Percentiles rank a stretch among this genome's conserved stretches.
Conservation (phyloP, 139 green algal genomes). For the Tetradesmus lagerheimii region DNA sequence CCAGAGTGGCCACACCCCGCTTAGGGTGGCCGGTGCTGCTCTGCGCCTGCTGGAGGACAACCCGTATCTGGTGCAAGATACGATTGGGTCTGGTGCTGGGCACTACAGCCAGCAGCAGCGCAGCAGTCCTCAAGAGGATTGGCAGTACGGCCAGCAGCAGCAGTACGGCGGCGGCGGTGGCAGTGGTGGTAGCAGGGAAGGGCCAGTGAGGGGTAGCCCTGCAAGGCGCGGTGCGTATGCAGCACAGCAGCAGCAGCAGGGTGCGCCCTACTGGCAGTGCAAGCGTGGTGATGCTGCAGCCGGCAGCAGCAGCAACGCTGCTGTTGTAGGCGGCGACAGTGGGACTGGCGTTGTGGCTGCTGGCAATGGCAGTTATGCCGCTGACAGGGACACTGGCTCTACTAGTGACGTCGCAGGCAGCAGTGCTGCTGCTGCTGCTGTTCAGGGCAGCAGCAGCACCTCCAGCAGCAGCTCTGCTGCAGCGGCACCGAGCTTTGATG, state of each 20-base stretch:
- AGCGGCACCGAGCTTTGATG: background rate
- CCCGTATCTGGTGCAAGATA: constrained; percentile 38
- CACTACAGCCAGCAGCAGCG: background rate
- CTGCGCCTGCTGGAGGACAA: constrained; percentile 46
- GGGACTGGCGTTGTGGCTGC: background rate
- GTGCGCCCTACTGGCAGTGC: background rate
- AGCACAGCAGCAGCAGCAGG: background rate
- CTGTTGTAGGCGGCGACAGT: background rate
- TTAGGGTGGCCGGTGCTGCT: background rate
- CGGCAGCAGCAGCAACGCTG: constrained; percentile 41
- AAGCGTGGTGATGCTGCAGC: background rate
- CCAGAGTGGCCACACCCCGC: background rate
- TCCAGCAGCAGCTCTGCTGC: background rate
- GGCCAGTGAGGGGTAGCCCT: background rate
- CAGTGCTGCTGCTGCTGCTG: background rate
- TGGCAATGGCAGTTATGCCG: background rate
- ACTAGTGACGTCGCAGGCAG: background rate
- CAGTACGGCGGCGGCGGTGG: background rate
- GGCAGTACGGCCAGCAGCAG: background rate
- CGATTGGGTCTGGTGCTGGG: constrained; percentile 19
- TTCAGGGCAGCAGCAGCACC: background rate
- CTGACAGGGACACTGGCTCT: background rate
- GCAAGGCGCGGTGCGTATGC: background rate
- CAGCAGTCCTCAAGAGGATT: background rate
- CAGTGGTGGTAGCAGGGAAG: background rate